Conservation (phyloP, 257 asterid species). For the Ehretia macrophylla region DNA sequence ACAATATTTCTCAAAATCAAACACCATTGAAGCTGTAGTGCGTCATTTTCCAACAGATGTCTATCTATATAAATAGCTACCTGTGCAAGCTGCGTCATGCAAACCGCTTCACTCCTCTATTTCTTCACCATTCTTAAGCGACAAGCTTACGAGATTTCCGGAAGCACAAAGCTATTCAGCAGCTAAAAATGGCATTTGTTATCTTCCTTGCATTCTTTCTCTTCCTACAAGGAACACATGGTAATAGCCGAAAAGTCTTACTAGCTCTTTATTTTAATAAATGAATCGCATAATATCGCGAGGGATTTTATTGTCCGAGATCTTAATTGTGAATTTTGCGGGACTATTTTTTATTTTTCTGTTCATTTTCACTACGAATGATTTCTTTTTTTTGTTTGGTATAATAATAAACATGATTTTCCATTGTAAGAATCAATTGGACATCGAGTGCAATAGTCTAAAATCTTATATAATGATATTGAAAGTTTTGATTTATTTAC, state of each 20-base stretch:
- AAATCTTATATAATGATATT: background rate
- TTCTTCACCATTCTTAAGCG: background rate
- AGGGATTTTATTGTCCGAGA: too few species aligned
- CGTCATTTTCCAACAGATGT: too few species aligned
- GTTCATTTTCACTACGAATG: background rate
- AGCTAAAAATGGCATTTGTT: slow-evolving; percentile 14
- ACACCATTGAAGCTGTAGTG: too few species aligned
- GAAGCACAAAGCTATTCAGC: background rate
- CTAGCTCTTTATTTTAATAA: too few species aligned
- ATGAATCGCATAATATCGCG: background rate
- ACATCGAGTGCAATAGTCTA: too few species aligned
- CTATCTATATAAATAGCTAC: too few species aligned
- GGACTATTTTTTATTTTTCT: background rate
- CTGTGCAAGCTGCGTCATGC: background rate
- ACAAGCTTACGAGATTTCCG: background rate
- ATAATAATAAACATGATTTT: too few species aligned
- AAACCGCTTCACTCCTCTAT: background rate
- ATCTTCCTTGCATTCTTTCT: slow-evolving; percentile 20
- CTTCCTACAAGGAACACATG: slow-evolving; percentile 26
- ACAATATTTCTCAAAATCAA: too few species aligned
- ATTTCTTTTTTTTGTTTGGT: background rate
- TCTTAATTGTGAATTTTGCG: background rate
- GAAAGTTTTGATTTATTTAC: too few species aligned
- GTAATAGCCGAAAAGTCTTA: slow-evolving; percentile 4
- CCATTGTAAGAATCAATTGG: too few species aligned